These are phyloP conservation scores for Claviceps quebecensis DNA, from an alignment of 2,329 filamentous ascomycete genomes.

Conservation along the genomic window DNA sequence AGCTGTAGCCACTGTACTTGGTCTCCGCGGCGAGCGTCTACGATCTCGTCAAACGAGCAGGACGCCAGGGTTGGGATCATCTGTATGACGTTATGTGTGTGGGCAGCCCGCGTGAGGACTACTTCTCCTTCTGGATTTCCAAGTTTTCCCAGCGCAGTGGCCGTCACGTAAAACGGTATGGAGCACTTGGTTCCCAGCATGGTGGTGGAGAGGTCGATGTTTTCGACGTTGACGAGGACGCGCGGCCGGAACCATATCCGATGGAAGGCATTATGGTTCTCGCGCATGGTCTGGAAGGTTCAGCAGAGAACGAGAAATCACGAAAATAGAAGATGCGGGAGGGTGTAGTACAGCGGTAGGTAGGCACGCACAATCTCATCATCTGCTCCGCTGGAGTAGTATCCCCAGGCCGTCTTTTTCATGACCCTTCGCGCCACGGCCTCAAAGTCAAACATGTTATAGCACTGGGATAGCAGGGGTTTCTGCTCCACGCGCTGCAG, in stretches of 20 bases:
- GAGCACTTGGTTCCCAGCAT: constrained; percentile 82
- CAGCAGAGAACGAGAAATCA: not conserved
- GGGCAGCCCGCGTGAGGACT: constrained; percentile 69
- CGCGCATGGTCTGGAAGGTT: constrained; percentile 60
- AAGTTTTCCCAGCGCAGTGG: constrained; percentile 88
- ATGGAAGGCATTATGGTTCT: constrained; percentile 93
- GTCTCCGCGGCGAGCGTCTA: constrained; percentile 63
- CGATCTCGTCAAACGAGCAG: constrained; percentile 93
- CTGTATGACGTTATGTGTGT: constrained; percentile 80
- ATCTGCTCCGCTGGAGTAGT: constrained; percentile 80
- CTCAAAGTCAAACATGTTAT: constrained; percentile 93
- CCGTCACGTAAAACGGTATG: constrained; percentile 92
- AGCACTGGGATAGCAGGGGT: constrained; percentile 75
- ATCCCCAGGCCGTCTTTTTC: constrained; percentile 96
- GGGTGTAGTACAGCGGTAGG: no score
- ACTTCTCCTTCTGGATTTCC: constrained; percentile 92
- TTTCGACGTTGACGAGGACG: constrained; percentile 77
- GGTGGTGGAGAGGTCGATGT: constrained; percentile 74
- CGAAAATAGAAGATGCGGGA: constrained; percentile 1
- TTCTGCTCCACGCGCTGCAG: constrained; percentile 61
- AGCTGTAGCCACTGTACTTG: constrained; percentile 96
- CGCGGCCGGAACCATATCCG: constrained; percentile 93
- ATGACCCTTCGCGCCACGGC: constrained; percentile 77
- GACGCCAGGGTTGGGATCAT: constrained; percentile 98
- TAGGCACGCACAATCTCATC: constrained; percentile 25